Conservation (phyloP, 176 grass and related monocot species). For the Hyparrhenia diplandra region DNA sequence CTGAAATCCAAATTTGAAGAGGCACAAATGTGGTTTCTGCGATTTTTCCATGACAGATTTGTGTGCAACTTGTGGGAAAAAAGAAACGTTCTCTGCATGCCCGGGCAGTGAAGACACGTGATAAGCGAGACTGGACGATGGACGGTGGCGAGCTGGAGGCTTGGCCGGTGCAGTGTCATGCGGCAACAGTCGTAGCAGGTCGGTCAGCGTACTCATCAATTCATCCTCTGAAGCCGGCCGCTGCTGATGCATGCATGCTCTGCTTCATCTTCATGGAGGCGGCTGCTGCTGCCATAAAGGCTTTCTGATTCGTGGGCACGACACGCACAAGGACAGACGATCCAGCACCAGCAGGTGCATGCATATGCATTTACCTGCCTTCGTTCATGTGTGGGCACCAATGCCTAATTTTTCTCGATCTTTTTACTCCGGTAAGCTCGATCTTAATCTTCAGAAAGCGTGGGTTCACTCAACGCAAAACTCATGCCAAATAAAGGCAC, state of each 20-base stretch:
- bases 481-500: not conserved
- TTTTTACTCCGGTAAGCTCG: too few relatives aligned
- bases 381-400: too few relatives aligned
- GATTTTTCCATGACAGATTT: too few relatives aligned
- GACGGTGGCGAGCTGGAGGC: not conserved
- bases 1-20: too few relatives aligned
- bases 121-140: not conserved
- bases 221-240: not conserved
- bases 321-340: too few relatives aligned
- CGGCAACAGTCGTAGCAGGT: not conserved
- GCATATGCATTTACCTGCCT: not conserved
- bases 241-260: not conserved
- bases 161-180: not conserved
- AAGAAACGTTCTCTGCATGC: not conserved
- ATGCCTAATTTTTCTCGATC: too few relatives aligned
- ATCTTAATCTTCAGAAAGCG: too few relatives aligned
- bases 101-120: not conserved
- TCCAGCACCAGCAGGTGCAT: not conserved
- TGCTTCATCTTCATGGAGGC: not conserved
- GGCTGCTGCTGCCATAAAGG: not conserved
- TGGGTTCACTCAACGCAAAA: not conserved
- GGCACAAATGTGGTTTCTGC: too few relatives aligned
- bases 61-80: too few relatives aligned
- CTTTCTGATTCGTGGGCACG: not conserved
- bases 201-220: too few relatives aligned